A percentile compares a stretch with the other conserved stretches of the same genome.
Evolutionary conservation across 306 rosid species (phyloP).

Genomic region (Erythrophleum fordii): DNA sequence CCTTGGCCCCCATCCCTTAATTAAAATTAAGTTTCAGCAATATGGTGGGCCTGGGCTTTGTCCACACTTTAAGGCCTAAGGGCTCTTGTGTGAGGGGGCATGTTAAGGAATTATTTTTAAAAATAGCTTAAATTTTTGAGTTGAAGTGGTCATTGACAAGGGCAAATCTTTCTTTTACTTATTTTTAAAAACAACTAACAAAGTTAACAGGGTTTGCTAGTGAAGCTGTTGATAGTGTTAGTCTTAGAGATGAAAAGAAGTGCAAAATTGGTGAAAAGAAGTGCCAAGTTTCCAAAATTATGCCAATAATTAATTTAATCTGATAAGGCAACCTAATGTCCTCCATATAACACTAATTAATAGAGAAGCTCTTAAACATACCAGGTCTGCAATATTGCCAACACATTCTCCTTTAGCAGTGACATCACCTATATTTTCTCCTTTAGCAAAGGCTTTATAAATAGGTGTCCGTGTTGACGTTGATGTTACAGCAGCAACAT

Average conservation of each 20-base stretch:
- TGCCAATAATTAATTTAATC: slow-evolving; percentile 18
- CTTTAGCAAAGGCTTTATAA: slow-evolving; percentile 97
- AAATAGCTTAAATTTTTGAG: background rate
- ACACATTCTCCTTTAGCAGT: slow-evolving; percentile 99
- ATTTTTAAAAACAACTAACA: background rate
- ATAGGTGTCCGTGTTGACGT: slow-evolving; percentile 98
- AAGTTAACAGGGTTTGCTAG: background rate
- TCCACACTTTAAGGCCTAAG: background rate
- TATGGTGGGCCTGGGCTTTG: background rate
- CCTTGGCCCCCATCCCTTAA: too few species aligned
- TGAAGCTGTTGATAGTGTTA: background rate
- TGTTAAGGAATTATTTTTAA: background rate
- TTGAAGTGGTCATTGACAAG: background rate
- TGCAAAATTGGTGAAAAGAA: slow-evolving; percentile 17
- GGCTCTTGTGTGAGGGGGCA: background rate
- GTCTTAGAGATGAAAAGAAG: slow-evolving; percentile 7
- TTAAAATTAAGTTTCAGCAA: background rate
- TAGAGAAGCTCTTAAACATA: slow-evolving; percentile 54
- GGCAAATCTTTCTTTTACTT: background rate
- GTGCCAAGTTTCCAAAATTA: slow-evolving; percentile 1
- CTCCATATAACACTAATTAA: background rate
- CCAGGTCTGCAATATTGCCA: slow-evolving; percentile 96
- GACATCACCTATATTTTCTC: slow-evolving; percentile 99
- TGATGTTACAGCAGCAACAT: slow-evolving; percentile 97
- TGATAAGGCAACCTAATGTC: background rate